These are phyloP conservation scores for Kodamaea arcana DNA, from an alignment of 1,139 yeast species.

Conservation along the genomic window DNA sequence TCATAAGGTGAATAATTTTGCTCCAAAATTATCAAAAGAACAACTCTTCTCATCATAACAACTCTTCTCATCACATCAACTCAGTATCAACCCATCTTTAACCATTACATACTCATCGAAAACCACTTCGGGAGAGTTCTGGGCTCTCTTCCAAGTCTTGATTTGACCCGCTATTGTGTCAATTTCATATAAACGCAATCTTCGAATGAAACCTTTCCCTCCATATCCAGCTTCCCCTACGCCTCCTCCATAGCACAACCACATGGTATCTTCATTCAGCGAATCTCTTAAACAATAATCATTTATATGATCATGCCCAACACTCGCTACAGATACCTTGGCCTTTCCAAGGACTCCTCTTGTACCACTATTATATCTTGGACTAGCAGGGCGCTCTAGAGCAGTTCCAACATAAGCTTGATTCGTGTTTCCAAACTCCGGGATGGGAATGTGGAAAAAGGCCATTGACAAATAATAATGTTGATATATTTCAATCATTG, in stretches of 20 bases:
- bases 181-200: conserved; percentile 68
- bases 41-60: no score
- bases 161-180: conserved; percentile 53
- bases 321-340: conserved; percentile 70
- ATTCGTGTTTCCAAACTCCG: conserved; percentile 60
- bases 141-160: conserved; percentile 67
- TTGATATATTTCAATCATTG: conserved; percentile 31
- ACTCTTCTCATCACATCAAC: no score
- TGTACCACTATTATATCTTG: conserved; percentile 64
- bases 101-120: conserved; percentile 63
- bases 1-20: no score
- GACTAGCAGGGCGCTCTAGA: conserved; percentile 77
- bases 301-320: conserved; percentile 94
- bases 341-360: conserved; percentile 51
- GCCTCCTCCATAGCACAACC: conserved; percentile 95
- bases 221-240: conserved; percentile 94
- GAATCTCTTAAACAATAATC: conserved; percentile 71
- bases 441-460: conserved; percentile 88
- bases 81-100: no score
- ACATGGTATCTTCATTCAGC: conserved; percentile 41
- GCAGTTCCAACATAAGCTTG: conserved; percentile 53
- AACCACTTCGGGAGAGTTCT: conserved; percentile 44
- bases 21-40: no score
- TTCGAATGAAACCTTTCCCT: conserved; percentile 78
- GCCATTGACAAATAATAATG: conserved; percentile 67